Base-by-base conservation (phyloP, 306 rosid genomes). In the Ammopiptanthus mongolicus region DNA sequence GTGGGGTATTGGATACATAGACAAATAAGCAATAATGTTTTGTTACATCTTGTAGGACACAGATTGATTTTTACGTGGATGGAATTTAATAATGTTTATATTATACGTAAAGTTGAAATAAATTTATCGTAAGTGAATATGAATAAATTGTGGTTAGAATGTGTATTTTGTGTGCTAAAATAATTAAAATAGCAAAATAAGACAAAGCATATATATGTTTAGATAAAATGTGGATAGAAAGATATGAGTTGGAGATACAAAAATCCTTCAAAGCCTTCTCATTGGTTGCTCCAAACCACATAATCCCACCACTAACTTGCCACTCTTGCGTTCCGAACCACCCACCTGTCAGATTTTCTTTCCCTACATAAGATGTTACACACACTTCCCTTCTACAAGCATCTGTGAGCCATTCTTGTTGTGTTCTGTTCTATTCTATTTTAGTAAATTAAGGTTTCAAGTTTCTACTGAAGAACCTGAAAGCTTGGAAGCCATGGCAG, bases 141-240 rank as follows among this genome's bases (percentile, higher is more conserved):
- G 28, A 25, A 25, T 25, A 25, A 25, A 25, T 1, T 25, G 28
- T 25, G 28, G 28, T 25, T 25, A 2, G 3, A 25, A 25, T 25
- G 28, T 25, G n/a, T n/a, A n/a, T n/a, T n/a, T n/a, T n/a, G n/a
- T n/a, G 28, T 25, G 28, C 28, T 25, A 25, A 25, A 25, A 25
- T 25, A 25, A 25, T 25, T 25, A 25, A 25, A 25, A 25, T 0
- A 25, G 28, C 28, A 25, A 25, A 25, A 25, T 25, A 25, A 25
- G 28, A 25, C 28, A 25, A 25, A 25, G 28, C 3, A 25, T 25
- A n/a, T 25, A 1, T 25, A 25, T 6, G 52, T 6, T 21, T 33
- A 74, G 89, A 88, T 81, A 88, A 83, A 72, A 80, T 85, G 83
- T 39, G 86, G 91, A 88, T 88, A 88, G 80, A 85, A 78, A 67